phyloP scores from a whole-genome alignment of 441 rosid genomes.

The Rhodomyrtus psidioides region DNA sequence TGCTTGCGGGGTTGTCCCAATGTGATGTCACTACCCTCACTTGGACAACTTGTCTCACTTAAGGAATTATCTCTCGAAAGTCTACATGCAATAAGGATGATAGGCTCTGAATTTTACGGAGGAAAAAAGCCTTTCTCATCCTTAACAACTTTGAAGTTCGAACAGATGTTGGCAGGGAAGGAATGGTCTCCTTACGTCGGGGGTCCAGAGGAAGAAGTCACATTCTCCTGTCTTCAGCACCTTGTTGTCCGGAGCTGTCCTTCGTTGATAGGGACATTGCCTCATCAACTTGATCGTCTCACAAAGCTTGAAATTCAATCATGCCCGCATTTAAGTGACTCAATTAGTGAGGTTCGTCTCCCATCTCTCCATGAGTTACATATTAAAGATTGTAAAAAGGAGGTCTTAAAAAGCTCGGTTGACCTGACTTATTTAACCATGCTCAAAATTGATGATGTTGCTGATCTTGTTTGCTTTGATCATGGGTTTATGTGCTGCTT shows the following conservation, averaged over 20 bases:
- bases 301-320: background rate
- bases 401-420: background rate
- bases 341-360: background rate
- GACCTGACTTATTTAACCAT: background rate
- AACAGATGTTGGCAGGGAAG: background rate
- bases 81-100: background rate
- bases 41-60: background rate
- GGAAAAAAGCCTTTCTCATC: background rate
- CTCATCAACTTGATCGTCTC: background rate
- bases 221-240: background rate
- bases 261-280: background rate
- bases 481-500: background rate
- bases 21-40: accelerated
- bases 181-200: background rate
- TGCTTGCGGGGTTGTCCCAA: background rate
- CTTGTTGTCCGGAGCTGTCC: background rate
- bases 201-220: background rate
- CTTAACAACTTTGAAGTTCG: background rate
- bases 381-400: background rate
- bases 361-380: background rate
- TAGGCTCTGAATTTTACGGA: background rate
- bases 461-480: background rate
- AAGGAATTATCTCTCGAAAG: background rate
- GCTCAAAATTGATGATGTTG: background rate
- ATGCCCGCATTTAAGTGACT: background rate